phyloP scores from a whole-genome alignment of 208 protist genomes.

The Trypanosoma melophagium region DNA sequence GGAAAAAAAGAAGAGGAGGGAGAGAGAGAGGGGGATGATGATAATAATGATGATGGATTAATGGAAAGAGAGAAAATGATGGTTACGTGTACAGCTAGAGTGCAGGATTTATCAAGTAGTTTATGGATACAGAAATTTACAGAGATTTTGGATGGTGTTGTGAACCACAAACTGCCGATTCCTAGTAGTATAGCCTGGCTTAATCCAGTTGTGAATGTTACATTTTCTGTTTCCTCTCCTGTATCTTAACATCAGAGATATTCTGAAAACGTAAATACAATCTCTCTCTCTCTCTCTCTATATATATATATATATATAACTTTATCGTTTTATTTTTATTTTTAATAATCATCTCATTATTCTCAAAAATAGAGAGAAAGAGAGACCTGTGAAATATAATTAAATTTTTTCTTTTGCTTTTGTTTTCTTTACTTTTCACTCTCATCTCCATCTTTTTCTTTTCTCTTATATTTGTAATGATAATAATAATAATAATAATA shows the following conservation, averaged over 20 bases:
- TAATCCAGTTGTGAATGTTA: constrained; percentile 14
- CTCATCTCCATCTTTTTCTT: constrained; percentile 3
- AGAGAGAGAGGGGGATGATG: background rate
- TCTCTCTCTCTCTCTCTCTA: no score
- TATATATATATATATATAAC: background rate
- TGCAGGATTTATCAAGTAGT: constrained; percentile 5
- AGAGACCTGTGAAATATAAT: no score
- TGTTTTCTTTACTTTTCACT: constrained; percentile 12
- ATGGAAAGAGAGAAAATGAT: background rate
- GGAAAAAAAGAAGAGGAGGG: background rate
- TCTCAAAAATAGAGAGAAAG: no score
- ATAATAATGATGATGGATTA: background rate
- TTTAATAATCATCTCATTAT: background rate
- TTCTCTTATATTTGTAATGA: constrained; percentile 6
- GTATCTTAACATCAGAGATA: background rate
- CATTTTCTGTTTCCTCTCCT: background rate
- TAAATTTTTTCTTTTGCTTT: constrained; percentile 7
- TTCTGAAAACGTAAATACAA: no score
- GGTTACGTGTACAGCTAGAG: constrained; percentile 4
- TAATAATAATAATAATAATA: background rate
- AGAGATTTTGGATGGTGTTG: constrained; percentile 6
- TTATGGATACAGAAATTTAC: constrained; percentile 16
- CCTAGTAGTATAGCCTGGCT: constrained; percentile 17
- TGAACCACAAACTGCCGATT: background rate
- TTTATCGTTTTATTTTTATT: background rate